These are phyloP conservation scores for Aspergillus nanangensis DNA, from an alignment of 495 filamentous ascomycete species.

Conservation along the genomic window DNA sequence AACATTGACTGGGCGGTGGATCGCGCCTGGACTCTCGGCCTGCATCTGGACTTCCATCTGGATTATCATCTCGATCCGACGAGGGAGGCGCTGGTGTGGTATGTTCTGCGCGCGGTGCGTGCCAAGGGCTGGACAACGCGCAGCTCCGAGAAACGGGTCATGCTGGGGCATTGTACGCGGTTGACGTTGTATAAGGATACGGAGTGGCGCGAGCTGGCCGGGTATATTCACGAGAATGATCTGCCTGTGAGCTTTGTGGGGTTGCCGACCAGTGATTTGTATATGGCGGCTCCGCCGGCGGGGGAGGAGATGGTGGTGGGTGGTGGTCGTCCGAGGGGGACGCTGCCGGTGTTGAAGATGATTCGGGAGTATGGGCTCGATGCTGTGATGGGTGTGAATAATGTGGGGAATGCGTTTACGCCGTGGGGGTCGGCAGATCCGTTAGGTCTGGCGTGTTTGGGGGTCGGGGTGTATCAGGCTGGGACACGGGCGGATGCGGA, in stretches of 20 bases:
- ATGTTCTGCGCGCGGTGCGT: conserved; percentile 48
- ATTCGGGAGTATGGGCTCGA: conserved; percentile 56
- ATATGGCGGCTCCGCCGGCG: conserved; percentile 58
- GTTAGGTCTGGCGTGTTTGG: conserved; percentile 55
- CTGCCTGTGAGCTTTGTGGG: conserved; percentile 67
- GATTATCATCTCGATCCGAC: conserved; percentile 60
- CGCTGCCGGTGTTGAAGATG: conserved; percentile 59
- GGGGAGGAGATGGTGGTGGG: conserved; percentile 10
- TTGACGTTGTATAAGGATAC: conserved; percentile 51
- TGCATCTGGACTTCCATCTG: conserved; percentile 70
- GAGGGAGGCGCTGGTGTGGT: conserved; percentile 45
- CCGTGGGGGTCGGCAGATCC: conserved; percentile 72
- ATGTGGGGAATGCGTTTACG: conserved; percentile 75
- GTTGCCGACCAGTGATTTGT: conserved; percentile 68
- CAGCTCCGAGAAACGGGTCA: conserved; percentile 43
- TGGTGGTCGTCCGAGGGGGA: conserved; percentile 44
- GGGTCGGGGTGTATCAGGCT: conserved; percentile 65
- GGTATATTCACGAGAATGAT: conserved; percentile 33
- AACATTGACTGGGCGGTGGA: conserved; percentile 64
- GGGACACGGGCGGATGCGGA: conserved; percentile 56
- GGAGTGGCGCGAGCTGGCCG: conserved; percentile 46
- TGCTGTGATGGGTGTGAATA: conserved; percentile 66
- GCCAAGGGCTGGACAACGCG: conserved; percentile 39
- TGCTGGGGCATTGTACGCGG: conserved; percentile 67
- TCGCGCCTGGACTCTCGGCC: conserved; percentile 37